These are phyloP conservation scores for Solanum arcanum DNA, from an alignment of 257 asterid species.

Conservation along the genomic window DNA sequence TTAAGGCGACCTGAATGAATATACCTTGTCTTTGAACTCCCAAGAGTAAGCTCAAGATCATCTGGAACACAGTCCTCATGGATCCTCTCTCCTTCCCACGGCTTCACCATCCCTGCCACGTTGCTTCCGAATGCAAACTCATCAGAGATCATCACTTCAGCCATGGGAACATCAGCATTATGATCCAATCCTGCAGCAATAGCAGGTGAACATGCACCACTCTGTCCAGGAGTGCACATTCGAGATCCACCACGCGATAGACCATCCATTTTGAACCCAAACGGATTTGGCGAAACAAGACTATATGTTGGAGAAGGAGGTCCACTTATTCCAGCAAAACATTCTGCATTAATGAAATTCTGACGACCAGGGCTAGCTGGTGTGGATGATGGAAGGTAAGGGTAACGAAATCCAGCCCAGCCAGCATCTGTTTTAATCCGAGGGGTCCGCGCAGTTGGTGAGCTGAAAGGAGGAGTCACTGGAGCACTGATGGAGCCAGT, in stretches of 20 bases:
- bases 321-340: conserved; percentile 22
- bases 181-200: conserved; percentile 26
- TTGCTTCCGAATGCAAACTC: conserved; percentile 44
- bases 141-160: conserved; percentile 21
- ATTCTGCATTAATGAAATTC: conserved; percentile 14
- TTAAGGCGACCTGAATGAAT: neutral
- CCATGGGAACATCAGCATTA: conserved; percentile 55
- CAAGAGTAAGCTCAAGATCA: conserved; percentile 49
- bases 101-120: conserved; percentile 28
- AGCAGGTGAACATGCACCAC: conserved; percentile 80
- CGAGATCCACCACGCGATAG: conserved; percentile 33
- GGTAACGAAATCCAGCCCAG: conserved; percentile 36
- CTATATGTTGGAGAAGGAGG: conserved; percentile 70
- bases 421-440: conserved; percentile 20
- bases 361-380: conserved; percentile 44
- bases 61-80: conserved; percentile 38
- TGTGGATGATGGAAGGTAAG: conserved; percentile 33
- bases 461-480: conserved; percentile 65
- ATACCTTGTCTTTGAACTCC: conserved; percentile 40
- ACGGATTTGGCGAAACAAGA: conserved; percentile 60
- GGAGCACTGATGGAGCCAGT: conserved; percentile 73
- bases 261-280: conserved; percentile 36
- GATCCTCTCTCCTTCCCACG: conserved; percentile 57
- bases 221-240: conserved; percentile 45
- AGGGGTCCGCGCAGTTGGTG: conserved; percentile 51